phyloP scores from a whole-genome alignment of 176 grass and related monocot species.

The Puccinellia tenuiflora region DNA sequence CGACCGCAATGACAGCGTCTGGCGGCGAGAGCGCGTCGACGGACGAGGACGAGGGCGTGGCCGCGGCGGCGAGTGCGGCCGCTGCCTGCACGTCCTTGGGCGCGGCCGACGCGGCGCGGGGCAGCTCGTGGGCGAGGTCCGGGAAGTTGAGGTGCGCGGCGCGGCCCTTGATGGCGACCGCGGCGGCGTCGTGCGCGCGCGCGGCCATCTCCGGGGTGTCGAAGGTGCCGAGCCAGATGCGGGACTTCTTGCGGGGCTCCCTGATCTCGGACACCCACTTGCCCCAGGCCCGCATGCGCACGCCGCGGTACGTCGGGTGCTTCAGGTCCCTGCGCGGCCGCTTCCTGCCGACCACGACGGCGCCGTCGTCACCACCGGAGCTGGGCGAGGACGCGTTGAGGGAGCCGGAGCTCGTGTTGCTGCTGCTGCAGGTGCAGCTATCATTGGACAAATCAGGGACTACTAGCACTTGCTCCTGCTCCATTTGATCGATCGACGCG shows the following conservation, averaged over 20 bases:
- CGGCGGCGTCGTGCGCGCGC: constrained; percentile 80
- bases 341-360: constrained; percentile 26
- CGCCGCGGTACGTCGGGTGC: constrained; percentile 78
- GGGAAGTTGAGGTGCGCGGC: constrained; percentile 78
- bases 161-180: constrained; percentile 67
- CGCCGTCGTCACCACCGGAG: not conserved
- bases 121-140: constrained; percentile 48
- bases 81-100: constrained; percentile 87
- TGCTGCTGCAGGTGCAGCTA: constrained; percentile 15
- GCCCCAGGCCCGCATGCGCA: constrained; percentile 76
- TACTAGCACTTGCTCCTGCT: not conserved
- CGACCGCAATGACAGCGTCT: not conserved
- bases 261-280: constrained; percentile 95
- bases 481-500: constrained; percentile 13
- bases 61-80: constrained; percentile 62
- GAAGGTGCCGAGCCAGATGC: constrained; percentile 92
- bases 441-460: not conserved
- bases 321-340: constrained; percentile 59
- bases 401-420: constrained; percentile 21
- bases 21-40: not conserved
- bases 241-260: constrained; percentile 83
- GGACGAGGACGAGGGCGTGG: not conserved
- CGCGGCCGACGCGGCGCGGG: constrained; percentile 49
- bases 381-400: constrained; percentile 37
- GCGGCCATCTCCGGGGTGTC: constrained; percentile 71